Base-by-base conservation (phyloP, 805 yeast species). In the Candida pseudofarinosa region DNA sequence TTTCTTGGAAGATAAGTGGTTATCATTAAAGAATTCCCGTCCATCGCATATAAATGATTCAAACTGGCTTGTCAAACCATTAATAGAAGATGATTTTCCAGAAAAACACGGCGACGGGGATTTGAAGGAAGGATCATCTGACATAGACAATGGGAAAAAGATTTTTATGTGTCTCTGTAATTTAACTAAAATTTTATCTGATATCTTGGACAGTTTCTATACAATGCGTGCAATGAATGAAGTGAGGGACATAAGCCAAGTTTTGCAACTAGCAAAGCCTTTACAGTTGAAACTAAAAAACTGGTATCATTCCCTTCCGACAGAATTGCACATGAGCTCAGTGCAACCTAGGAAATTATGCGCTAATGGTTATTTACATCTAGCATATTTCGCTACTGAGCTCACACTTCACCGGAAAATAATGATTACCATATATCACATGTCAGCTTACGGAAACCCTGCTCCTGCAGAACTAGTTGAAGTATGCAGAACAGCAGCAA, bases 1-100 rank as follows among this genome's bases (percentile, higher is more conserved):
- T 1, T 91, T 80, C 72, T 71, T 85, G 40, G 95, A 89, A 60
- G 97, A 89, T 56, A 88, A 90, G 58, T 91, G 98, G 98, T 74
- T 84, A 7, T 71, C 96, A 1, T 65, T 90, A 38, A 79, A 81
- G 41, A 95, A 88, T 55, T 80, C 90, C 0, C 71, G 97, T 35
- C 95, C 96, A 1, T 83, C 96, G 0, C 96, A 88, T 60, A 77
- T 81, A 16, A 71, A 79, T 43, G 83, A 81, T 2, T 65, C 74
- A 42, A 86, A 88, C 58, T 91, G 98, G 97, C 69, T 83, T 33
- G 93, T 90, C 3, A 71, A 76, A 37, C 71, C 78, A 33, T 73
- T 90, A 17, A 66, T 78, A 0, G 82, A 80, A 53, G 87, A 84
- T 39, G 95, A 88, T 58, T 88, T 88, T 54, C 91, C 93, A 1